Evolutionary conservation across 441 rosid species (phyloP).

Genomic region (Erodium texanum): DNA sequence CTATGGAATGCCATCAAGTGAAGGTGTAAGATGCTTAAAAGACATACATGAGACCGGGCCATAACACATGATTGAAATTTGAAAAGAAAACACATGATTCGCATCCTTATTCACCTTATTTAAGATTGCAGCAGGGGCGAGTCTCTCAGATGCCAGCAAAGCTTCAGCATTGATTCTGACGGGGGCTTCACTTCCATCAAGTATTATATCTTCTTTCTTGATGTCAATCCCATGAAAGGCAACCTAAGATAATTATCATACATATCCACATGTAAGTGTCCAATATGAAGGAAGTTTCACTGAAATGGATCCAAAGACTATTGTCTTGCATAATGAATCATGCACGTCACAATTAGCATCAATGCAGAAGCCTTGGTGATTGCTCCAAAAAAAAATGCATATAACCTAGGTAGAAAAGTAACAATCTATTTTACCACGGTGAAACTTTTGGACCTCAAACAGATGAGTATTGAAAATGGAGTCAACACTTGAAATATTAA

Average conservation of each 20-base stretch:
- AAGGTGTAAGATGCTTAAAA: conserved; percentile 6
- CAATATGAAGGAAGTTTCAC: conserved; percentile 5
- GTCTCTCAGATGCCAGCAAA: conserved; percentile 63
- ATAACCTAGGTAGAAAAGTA: conserved; percentile 1
- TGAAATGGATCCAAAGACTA: not conserved
- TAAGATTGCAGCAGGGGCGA: conserved; percentile 64
- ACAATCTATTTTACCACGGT: not conserved
- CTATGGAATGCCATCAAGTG: conserved; percentile 32
- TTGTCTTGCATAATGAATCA: not conserved
- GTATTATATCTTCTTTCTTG: conserved; percentile 64
- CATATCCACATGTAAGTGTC: conserved; percentile 18
- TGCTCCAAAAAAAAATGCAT: not conserved
- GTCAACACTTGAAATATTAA: too few relatives aligned
- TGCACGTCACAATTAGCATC: conserved; percentile 1
- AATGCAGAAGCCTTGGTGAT: not conserved
- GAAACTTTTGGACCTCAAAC: not conserved
- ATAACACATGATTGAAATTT: conserved; percentile 13
- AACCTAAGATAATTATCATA: conserved; percentile 34
- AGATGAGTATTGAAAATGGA: not conserved
- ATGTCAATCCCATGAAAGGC: conserved; percentile 75
- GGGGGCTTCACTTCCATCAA: conserved; percentile 98
- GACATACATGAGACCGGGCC: conserved; percentile 6
- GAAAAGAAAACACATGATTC: conserved; percentile 8
- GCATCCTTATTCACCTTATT: conserved; percentile 49
- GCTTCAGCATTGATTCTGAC: conserved; percentile 74